Base-by-base conservation (phyloP, 345 rosid species). In the Arabis alpina region DNA sequence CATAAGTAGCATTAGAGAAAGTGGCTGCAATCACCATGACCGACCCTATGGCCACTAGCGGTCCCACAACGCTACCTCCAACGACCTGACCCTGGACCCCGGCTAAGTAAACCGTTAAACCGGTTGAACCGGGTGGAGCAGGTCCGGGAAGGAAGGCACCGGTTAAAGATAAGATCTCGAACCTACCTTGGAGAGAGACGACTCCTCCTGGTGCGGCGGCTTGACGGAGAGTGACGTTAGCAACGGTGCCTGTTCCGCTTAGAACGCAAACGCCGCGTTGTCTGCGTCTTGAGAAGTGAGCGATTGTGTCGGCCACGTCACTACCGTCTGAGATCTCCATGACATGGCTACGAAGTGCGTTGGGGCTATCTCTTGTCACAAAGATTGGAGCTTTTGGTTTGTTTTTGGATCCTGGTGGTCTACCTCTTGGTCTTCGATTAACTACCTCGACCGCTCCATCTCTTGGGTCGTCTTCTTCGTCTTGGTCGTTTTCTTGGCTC, bases 111-210 rank as follows among this genome's bases (percentile, higher is more conserved):
- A 90, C 87, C 3, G 93, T 90, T 32, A 90, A 81, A 4, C 96
- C 96, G 0, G 96, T 90, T 2, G 93, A 80, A 0, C 96, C 96
- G 2, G 93, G 93, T 10, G 96, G 96, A n/a, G 96, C 79, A 2
- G 96, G 96, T 13, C 96, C 96, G 0, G 96, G 96, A 28, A 90
- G 75, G 58, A 90, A 90, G 12, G 96, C 83, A 14, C 96, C 96
- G 1, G 91, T 87, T 59, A 90, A 78, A 0, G 93, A 90, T 71
- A 90, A 65, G 70, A 89, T 87, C 66, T 87, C 96, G 9, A 89
- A 89, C 80, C 96, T 80, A 2, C 96, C 96, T 19, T 84, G 93
- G 16, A 90, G 90, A 0, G 88, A 87, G 30, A 90, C 88, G 0
- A 86, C 85, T 0, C 93, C 85, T 7, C 89, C 89, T 0, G 96